These are phyloP conservation scores for Paragyromitra xinjiangensis DNA, from an alignment of 495 filamentous ascomycete genomes.

Conservation along the genomic window DNA sequence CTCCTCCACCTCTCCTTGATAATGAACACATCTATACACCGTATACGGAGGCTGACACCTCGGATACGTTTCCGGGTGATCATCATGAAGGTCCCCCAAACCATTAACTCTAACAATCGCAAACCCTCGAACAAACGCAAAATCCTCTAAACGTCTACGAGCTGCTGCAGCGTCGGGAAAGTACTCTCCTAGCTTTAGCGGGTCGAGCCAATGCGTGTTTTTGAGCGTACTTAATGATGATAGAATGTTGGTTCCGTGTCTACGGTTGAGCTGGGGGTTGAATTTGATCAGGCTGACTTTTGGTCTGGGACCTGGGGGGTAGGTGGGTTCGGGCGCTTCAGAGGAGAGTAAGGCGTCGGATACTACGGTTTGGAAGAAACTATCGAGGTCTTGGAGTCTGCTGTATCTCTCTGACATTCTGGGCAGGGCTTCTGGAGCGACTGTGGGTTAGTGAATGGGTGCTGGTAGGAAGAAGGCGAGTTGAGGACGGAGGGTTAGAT, in stretches of 20 bases:
- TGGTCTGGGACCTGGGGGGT: not conserved
- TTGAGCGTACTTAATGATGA: not conserved
- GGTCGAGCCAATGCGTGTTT: not conserved
- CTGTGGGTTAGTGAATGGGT: not conserved
- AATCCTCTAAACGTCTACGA: not conserved
- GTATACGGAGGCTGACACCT: not conserved
- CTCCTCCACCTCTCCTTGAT: not conserved
- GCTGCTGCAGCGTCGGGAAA: not conserved
- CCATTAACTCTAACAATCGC: not conserved
- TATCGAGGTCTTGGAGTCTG: not conserved
- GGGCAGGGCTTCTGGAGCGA: not conserved
- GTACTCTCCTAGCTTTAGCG: not conserved
- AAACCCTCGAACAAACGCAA: not conserved
- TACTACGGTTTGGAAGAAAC: not conserved
- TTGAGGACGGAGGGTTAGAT: not conserved
- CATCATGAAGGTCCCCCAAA: not conserved
- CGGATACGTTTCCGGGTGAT: not conserved
- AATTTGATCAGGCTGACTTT: not conserved
- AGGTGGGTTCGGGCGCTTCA: not conserved
- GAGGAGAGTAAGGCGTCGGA: not conserved
- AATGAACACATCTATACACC: not conserved
- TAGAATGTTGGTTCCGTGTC: not conserved
- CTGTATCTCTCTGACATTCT: not conserved
- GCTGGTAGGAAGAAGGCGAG: not conserved
- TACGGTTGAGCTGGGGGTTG: not conserved